Evolutionary conservation across 306 rosid genomes (phyloP).

Genomic region (Casuarina equisetifolia): DNA sequence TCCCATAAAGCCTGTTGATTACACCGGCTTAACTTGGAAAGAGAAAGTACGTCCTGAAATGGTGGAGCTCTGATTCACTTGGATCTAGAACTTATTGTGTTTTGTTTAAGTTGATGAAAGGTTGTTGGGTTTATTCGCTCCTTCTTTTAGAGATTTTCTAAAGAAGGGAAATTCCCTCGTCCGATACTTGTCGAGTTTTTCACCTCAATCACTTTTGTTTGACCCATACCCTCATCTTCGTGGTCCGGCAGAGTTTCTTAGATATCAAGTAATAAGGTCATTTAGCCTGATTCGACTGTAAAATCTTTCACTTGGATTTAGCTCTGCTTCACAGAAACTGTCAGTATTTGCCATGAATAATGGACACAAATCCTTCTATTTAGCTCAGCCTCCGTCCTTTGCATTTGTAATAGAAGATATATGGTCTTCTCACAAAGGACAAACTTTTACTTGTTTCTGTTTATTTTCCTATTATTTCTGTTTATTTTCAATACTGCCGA

Average conservation of each 20-base stretch:
- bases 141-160: background rate
- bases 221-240: background rate
- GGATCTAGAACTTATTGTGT: background rate
- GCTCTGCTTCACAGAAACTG: background rate
- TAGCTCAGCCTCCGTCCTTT: background rate
- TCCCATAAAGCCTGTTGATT: slow-evolving; percentile 8
- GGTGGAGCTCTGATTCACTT: background rate
- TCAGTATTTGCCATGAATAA: background rate
- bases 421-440: background rate
- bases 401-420: background rate
- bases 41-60: background rate
- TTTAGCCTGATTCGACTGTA: background rate
- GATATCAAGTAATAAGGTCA: background rate
- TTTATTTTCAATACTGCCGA: background rate
- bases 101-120: background rate
- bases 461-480: background rate
- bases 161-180: background rate
- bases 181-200: background rate
- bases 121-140: background rate
- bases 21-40: background rate
- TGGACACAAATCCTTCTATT: background rate
- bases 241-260: background rate
- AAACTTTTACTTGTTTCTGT: background rate
- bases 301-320: background rate
- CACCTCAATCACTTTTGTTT: background rate